Evolutionary conservation across 2,329 filamentous ascomycete genomes (phyloP).

Genomic region (Graphilbum sp.): DNA sequence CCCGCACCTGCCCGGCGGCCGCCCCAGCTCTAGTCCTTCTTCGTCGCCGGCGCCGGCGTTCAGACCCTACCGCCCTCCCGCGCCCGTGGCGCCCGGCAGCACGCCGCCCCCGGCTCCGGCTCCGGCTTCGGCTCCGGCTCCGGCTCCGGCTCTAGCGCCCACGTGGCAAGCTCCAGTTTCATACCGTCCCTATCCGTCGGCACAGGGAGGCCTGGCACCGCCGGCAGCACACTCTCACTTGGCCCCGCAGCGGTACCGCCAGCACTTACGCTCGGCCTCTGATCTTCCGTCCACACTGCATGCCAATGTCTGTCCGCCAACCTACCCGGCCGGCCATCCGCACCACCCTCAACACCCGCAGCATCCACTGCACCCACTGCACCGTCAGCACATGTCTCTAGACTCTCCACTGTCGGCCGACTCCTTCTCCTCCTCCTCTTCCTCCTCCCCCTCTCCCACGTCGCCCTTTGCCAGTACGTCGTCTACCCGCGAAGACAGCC

Average conservation of each 20-base stretch:
- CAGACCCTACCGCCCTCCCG: too few species aligned
- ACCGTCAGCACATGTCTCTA: neutral
- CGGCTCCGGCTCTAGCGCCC: too few species aligned
- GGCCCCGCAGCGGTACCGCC: neutral
- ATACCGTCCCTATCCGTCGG: too few species aligned
- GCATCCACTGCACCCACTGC: neutral
- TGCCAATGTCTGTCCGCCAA: neutral
- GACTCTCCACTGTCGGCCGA: neutral
- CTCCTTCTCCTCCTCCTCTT: too few species aligned
- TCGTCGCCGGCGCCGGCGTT: neutral
- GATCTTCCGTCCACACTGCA: neutral
- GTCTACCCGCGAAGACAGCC: neutral
- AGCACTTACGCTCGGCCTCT: neutral
- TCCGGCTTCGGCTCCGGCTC: too few species aligned
- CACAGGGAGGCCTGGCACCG: too few species aligned
- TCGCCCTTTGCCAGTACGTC: neutral
- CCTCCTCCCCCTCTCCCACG: neutral
- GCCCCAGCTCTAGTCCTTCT: neutral
- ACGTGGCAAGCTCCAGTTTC: too few species aligned
- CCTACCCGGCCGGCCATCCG: too few species aligned
- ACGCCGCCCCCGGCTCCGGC: too few species aligned
- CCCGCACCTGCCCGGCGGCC: too few species aligned
- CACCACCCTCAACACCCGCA: neutral
- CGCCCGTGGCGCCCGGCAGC: too few species aligned
- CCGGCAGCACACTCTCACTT: too few species aligned